Percentiles rank a stretch among this genome's conserved stretches.
phyloP scores from a whole-genome alignment of 2,329 filamentous ascomycete genomes.

The Aspergillus sp. region DNA sequence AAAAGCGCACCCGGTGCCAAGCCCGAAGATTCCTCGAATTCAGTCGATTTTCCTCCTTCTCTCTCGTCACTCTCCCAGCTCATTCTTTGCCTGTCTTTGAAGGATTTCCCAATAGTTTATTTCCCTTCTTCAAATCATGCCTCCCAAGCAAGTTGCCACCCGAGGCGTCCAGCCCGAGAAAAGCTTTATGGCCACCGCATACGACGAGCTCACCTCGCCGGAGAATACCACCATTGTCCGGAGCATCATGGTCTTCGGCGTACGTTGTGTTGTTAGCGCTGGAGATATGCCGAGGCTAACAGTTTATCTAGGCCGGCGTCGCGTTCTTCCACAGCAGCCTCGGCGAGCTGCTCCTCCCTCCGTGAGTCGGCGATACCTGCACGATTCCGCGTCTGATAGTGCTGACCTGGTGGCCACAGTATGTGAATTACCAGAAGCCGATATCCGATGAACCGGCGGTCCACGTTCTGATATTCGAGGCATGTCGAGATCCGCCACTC shows the following conservation, averaged over 20 bases:
- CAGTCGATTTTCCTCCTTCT: neutral
- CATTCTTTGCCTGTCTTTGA: neutral
- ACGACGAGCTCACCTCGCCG: slow-evolving; percentile 53
- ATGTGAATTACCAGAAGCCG: slow-evolving; percentile 10
- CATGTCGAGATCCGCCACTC: slow-evolving; percentile 1
- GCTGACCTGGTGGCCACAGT: slow-evolving; percentile 6
- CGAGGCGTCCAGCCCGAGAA: slow-evolving; percentile 32
- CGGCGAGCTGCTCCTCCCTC: slow-evolving; percentile 58
- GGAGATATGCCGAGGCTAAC: slow-evolving; percentile 5
- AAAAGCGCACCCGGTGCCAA: slow-evolving; percentile 25
- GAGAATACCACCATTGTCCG: slow-evolving; percentile 62
- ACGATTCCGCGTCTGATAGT: slow-evolving; percentile 8
- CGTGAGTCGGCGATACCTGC: slow-evolving; percentile 31
- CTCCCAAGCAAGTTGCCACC: slow-evolving; percentile 52
- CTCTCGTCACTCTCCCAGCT: slow-evolving; percentile 1
- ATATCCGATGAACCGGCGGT: slow-evolving; percentile 2
- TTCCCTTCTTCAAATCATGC: slow-evolving; percentile 41
- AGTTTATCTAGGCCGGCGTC: slow-evolving; percentile 48
- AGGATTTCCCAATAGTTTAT: neutral
- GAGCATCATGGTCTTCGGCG: slow-evolving; percentile 59
- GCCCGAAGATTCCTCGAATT: slow-evolving; percentile 26
- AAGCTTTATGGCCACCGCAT: slow-evolving; percentile 50
- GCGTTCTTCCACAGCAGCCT: slow-evolving; percentile 59
- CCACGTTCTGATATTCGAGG: slow-evolving; percentile 3
- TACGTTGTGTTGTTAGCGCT: slow-evolving; percentile 34